These are phyloP conservation scores for Scenedesmus sp. DNA, from an alignment of 163 green algal genomes.

Conservation along the genomic window DNA sequence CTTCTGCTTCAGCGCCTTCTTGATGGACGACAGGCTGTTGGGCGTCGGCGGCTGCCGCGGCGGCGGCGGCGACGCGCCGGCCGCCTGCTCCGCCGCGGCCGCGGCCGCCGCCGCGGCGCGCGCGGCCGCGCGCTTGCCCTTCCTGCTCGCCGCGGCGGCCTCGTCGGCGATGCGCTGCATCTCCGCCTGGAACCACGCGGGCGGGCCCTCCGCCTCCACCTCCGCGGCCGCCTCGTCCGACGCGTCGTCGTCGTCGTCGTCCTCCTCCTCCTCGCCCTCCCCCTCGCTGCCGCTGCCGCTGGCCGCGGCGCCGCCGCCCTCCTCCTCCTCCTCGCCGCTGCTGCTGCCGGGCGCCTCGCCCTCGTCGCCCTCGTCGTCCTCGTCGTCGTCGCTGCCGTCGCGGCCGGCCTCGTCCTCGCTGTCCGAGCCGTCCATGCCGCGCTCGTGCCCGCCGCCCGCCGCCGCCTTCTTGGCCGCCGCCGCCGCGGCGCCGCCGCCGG, in stretches of 20 bases:
- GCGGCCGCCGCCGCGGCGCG: constrained; percentile 3
- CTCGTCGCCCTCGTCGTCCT: constrained; percentile 52
- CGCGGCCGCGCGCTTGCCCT: not conserved
- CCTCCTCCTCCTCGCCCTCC: constrained; percentile 4
- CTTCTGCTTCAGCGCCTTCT: constrained; percentile 47
- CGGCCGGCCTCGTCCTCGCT: constrained; percentile 4
- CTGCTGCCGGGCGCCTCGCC: constrained; percentile 15
- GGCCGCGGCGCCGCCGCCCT: not conserved
- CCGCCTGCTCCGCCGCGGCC: too few relatives aligned
- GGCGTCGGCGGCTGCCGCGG: constrained; percentile 7
- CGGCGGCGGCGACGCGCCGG: too few relatives aligned
- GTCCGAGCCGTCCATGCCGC: constrained; percentile 29
- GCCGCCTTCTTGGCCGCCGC: constrained; percentile 22
- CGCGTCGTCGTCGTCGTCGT: not conserved
- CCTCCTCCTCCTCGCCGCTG: not conserved
- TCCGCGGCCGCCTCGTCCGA: constrained; percentile 1
- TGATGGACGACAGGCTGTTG: constrained; percentile 18
- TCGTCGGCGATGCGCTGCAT: constrained; percentile 8
- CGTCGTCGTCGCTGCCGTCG: constrained; percentile 45
- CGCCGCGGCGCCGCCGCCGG: not conserved
- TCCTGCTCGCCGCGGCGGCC: not conserved
- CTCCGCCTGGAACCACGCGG: constrained; percentile 30
- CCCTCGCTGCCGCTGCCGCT: not conserved
- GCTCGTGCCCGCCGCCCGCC: constrained; percentile 39
- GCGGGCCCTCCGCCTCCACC: constrained; percentile 6